Base-by-base conservation (phyloP, 1,284 basidiomycete species). In the Moesziomyces antarcticus region DNA sequence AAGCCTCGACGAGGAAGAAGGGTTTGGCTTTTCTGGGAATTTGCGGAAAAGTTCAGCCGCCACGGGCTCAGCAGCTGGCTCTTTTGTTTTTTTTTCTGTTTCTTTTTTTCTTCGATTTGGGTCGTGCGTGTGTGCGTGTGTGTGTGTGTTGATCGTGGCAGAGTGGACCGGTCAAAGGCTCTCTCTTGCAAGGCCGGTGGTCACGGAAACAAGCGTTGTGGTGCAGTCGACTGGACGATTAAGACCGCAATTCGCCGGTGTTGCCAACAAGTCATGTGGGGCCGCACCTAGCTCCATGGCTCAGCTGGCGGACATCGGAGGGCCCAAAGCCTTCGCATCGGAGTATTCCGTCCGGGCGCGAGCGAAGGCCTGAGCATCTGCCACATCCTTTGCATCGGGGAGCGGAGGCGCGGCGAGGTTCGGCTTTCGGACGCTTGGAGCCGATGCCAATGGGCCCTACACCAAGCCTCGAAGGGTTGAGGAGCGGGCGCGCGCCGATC, bases 1-100 rank as follows among this genome's bases (percentile, higher is more conserved):
- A n/a, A n/a, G n/a, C n/a, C n/a, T n/a, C n/a, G n/a, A n/a, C n/a
- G 24, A 52, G 64, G 62, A 54, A 64, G 47, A 58, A 54, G 64
- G 58, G 56, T 68, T 66, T 42, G 24, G 9, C n/a, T n/a, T n/a
- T 33, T 52, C 27, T 46, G 21, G 37, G 51, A 50, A 50, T 18
- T 60, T 27, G n/a, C n/a, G 37, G 33, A 37, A 13, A 51, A 37
- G 16, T 37, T 37, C 13, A 37, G 16, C 35, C 35, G 52, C 30
- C 43, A 40, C 30, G 25, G 5, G 5, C 5, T 8, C 25, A 4
- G 25, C 25, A 27, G 25, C 25, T 27, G 25, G 4, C 8, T 27
- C 25, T 27, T 27, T 27, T 27, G 24, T 25, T 30, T 5, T 30
- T 30, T 30, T 30, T 30, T 30, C 30, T 8, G 10, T 30, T 30